Base-by-base conservation (phyloP, 805 yeast genomes). In the Saccharomycopsis olivae region DNA sequence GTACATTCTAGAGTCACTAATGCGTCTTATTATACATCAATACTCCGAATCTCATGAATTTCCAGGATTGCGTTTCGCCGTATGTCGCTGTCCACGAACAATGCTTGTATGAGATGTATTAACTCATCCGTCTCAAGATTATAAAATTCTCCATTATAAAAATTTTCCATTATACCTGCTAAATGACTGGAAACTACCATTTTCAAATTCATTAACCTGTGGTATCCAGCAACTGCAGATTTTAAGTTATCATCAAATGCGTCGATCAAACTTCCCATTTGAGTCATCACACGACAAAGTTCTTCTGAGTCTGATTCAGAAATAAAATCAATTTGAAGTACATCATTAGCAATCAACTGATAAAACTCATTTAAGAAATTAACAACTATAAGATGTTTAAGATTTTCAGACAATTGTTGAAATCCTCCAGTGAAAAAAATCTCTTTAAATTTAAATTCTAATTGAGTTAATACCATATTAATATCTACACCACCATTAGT, bases 121-220 rank as follows among this genome's bases (percentile, higher is more conserved):
- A 66, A 50, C 47, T 66, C 72, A 5, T 57, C 53, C 3, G 71
- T 66, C 24, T 60, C 52, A 27, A 62, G 54, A 37, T 65, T 66
- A 41, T 56, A 66, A 29, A 66, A 57, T 36, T 66, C 70, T 11
- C 71, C 71, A 42, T 61, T 61, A 49, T 65, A 65, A 39, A 66
- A 66, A 36, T 60, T 48, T 17, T 59, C 69, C 63, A 66, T 65
- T 38, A 65, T 66, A 35, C 61, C 65, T 24, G 52, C 57, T 44
- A 66, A 53, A 49, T 64, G 49, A 23, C 40, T 43, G 5, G 42
- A 33, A 3, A 46, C 38, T 15, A 46, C 40, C 6, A 32, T 27
- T 30, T 35, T 40, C 31, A 46, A 42, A 33, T 46, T 46, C 13
- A 21, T 31, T 25, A 46, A 40, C 21, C 40, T 46, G 33, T 18